These are phyloP conservation scores for Globisporangium spinosum DNA, from an alignment of 352 stramenopile genomes.

Conservation along the genomic window DNA sequence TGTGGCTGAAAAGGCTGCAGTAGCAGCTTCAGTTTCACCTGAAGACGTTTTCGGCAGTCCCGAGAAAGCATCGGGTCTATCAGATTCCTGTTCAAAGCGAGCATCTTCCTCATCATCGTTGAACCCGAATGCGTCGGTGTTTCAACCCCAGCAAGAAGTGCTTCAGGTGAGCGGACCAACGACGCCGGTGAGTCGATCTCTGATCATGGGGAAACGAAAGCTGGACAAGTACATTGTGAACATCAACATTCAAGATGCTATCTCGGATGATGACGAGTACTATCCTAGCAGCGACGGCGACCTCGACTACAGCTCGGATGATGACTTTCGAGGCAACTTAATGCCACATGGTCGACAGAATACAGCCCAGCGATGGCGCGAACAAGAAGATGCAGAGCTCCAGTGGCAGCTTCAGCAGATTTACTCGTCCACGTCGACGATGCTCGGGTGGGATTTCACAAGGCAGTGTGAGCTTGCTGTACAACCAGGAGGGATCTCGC, in stretches of 20 bases:
- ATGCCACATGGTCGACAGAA: constrained; percentile 12
- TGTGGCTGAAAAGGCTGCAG: background rate
- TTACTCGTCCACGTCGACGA: constrained; percentile 59
- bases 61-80: background rate
- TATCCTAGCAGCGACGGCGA: constrained; percentile 6
- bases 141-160: constrained; percentile 36
- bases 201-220: constrained; percentile 51
- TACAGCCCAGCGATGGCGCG: constrained; percentile 20
- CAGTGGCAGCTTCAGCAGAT: constrained; percentile 71
- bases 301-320: constrained; percentile 9
- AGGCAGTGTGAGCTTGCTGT: constrained; percentile 44
- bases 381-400: constrained; percentile 51
- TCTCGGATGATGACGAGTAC: constrained; percentile 31
- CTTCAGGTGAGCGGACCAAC: background rate
- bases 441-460: constrained; percentile 79
- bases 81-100: background rate
- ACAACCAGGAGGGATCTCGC: constrained; percentile 14
- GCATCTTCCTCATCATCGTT: constrained; percentile 27
- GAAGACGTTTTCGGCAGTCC: background rate
- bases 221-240: constrained; percentile 69
- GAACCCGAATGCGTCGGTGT: constrained; percentile 59
- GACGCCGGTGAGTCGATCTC: background rate
- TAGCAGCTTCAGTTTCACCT: background rate
- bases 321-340: constrained; percentile 1
- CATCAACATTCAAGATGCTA: constrained; percentile 31